Evolutionary conservation across 345 rosid genomes (phyloP), one percentile per base, ranked within the genome.

Genomic region (Bruguiera parviflora): DNA sequence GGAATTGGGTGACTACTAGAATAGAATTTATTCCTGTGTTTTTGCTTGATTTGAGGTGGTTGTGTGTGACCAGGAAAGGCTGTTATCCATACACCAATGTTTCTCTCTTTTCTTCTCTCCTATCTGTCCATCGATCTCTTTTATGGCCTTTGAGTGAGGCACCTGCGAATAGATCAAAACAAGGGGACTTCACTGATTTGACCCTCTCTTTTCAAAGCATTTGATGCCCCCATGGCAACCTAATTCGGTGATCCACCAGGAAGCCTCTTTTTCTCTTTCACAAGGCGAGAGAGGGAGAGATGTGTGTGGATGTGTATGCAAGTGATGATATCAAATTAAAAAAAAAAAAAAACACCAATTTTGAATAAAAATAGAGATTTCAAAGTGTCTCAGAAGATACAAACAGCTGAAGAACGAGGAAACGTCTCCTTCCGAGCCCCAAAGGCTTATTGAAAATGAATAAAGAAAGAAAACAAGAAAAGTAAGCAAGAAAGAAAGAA

Each of bases 321-420:
- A 31, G 32, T 24, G 4, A 53, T 43, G 49, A 43, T 43, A 43
- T 43, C 46, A 39, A 39, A 39, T 11, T 2, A 1, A 66, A 29
- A 51, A 29, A 16, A 11, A 47, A 51, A 35, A 35, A n/a, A 6
- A 24, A 63, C 47, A 39, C 24, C 37, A 33, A 33, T 33, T 4
- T 37, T 62, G 15, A 8, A 35, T 37, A 65, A 39, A 29, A 46
- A 64, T 13, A 55, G 18, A 33, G 52, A 67, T 35, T 46, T 63
- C 59, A 63, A 71, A 73, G 61, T 74, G 84, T 84, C 86, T 82
- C 86, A 83, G 85, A 80, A 77, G 80, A 84, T 80, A 78, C 86
- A 81, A 86, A 80, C 91, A 84, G 84, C 82, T 76, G 91, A 80
- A 81, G 80, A 85, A 82, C 89, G 87, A 89, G 94, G 92, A 86